A percentile compares a stretch with the other conserved stretches of the same genome.
These are phyloP conservation scores for Wickerhamiella allomyrinae DNA, from an alignment of 805 yeast species.

Conservation along the genomic window DNA sequence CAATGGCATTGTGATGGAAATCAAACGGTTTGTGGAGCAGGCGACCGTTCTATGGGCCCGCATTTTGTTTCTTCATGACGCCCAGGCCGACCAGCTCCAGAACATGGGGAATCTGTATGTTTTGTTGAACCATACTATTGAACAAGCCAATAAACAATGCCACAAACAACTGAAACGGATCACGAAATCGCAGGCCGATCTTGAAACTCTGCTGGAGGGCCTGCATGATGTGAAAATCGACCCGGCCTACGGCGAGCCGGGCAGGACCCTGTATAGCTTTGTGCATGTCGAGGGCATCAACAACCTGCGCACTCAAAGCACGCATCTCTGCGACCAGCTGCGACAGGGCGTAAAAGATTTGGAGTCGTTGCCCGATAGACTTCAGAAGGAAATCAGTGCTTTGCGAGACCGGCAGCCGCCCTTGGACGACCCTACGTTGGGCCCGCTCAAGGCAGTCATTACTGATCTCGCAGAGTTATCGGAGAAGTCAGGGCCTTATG, in stretches of 20 bases:
- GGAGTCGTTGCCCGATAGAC: slow-evolving; percentile 7
- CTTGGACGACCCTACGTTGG: slow-evolving; percentile 7
- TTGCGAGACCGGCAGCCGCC: slow-evolving; percentile 11
- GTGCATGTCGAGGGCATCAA: slow-evolving; percentile 14
- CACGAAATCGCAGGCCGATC: slow-evolving; percentile 7
- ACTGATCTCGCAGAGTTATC: slow-evolving; percentile 18
- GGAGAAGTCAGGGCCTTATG: slow-evolving; percentile 26
- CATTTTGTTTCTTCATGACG: slow-evolving; percentile 31
- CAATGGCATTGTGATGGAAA: slow-evolving; percentile 27
- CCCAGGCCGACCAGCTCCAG: slow-evolving; percentile 34
- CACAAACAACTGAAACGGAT: slow-evolving; percentile 5
- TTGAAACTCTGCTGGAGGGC: slow-evolving; percentile 12
- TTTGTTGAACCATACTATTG: slow-evolving; percentile 18
- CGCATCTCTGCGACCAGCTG: slow-evolving; percentile 6
- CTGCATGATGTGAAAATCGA: slow-evolving; percentile 13
- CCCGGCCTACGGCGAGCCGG: slow-evolving; percentile 7
- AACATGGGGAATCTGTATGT: slow-evolving; percentile 25
- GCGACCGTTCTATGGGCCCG: slow-evolving; percentile 32
- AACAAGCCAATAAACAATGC: slow-evolving; percentile 12
- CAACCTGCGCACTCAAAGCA: slow-evolving; percentile 8
- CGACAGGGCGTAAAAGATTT: slow-evolving; percentile 6
- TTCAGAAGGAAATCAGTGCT: slow-evolving; percentile 11
- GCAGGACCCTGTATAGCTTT: slow-evolving; percentile 9
- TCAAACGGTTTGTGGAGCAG: slow-evolving; percentile 26
- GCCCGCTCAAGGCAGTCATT: slow-evolving; percentile 22